These are phyloP conservation scores for Ustilago crameri DNA, from an alignment of 1,284 basidiomycete species.

Conservation along the genomic window DNA sequence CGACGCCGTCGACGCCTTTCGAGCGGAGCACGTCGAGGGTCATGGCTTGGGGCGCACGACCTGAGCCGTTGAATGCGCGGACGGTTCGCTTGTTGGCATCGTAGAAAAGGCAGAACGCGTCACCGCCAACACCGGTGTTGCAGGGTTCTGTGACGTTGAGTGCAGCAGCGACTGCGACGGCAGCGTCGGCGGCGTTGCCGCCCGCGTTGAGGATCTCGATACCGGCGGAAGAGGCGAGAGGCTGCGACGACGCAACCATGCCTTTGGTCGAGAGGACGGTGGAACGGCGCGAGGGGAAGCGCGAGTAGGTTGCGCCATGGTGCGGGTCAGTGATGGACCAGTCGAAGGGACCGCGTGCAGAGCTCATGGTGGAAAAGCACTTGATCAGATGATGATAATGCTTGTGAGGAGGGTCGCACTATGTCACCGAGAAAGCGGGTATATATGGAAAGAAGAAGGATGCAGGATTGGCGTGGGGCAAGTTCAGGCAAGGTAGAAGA, in stretches of 20 bases:
- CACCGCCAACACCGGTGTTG: conserved; percentile 73
- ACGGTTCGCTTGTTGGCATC: conserved; percentile 82
- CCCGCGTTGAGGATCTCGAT: conserved; percentile 87
- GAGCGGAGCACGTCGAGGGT: conserved; percentile 80
- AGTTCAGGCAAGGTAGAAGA: neutral
- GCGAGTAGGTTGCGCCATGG: conserved; percentile 37
- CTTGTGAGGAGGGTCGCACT: too few species aligned
- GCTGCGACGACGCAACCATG: conserved; percentile 87
- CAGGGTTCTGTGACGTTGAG: conserved; percentile 75
- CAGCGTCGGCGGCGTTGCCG: conserved; percentile 80
- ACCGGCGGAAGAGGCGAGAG: conserved; percentile 86
- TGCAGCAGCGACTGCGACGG: conserved; percentile 82
- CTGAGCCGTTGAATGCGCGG: conserved; percentile 86
- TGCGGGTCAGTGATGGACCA: conserved; percentile 44
- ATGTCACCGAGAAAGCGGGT: too few species aligned
- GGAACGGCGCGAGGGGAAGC: conserved; percentile 57
- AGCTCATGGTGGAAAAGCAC: conserved; percentile 1
- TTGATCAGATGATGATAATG: too few species aligned
- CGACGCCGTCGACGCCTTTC: conserved; percentile 77
- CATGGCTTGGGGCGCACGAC: conserved; percentile 77
- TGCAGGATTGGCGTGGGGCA: neutral
- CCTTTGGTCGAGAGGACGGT: conserved; percentile 76
- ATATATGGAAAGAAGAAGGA: neutral
- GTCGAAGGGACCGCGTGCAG: conserved; percentile 32
- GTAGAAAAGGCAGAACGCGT: conserved; percentile 92